Evolutionary conservation across 192 early-diverging fungal genomes (phyloP).

Genomic region (Piromyces finnis): DNA sequence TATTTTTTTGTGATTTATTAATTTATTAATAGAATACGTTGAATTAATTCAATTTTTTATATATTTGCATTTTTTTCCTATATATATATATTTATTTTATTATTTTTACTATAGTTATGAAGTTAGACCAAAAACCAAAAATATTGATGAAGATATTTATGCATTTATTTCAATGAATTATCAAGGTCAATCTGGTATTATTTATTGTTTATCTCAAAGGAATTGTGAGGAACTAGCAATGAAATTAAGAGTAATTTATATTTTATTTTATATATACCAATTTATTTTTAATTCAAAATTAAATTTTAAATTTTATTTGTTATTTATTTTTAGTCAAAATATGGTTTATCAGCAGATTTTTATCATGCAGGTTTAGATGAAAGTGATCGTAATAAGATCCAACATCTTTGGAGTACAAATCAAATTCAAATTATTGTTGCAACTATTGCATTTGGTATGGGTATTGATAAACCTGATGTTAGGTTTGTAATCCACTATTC

Average conservation of each 20-base stretch:
- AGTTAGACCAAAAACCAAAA: conserved; percentile 33
- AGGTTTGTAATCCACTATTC: conserved; percentile 88
- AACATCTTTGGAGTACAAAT: conserved; percentile 66
- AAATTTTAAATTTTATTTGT: too few species aligned
- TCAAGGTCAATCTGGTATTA: conserved; percentile 65
- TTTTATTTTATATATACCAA: too few species aligned
- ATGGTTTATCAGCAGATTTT: conserved; percentile 40
- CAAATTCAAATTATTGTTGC: conserved; percentile 71
- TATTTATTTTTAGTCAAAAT: conserved; percentile 8
- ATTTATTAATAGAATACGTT: too few species aligned
- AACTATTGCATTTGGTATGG: conserved; percentile 96
- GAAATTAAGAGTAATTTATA: conserved; percentile 25
- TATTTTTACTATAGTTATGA: conserved; percentile 21
- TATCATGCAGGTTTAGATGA: conserved; percentile 82
- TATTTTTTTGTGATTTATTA: too few species aligned
- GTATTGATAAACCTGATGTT: conserved; percentile 92
- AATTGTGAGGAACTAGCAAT: conserved; percentile 67
- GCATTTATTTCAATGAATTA: conserved; percentile 43
- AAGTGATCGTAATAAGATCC: conserved; percentile 53
- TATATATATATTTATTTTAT: too few species aligned
- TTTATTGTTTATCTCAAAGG: conserved; percentile 68
- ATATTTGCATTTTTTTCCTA: too few species aligned
- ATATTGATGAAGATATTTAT: conserved; percentile 51
- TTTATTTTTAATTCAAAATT: too few species aligned
- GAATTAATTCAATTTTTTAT: too few species aligned